phyloP scores from a whole-genome alignment of 202 grass and related monocot genomes.

The Bolboschoenoplectus hybrid region DNA sequence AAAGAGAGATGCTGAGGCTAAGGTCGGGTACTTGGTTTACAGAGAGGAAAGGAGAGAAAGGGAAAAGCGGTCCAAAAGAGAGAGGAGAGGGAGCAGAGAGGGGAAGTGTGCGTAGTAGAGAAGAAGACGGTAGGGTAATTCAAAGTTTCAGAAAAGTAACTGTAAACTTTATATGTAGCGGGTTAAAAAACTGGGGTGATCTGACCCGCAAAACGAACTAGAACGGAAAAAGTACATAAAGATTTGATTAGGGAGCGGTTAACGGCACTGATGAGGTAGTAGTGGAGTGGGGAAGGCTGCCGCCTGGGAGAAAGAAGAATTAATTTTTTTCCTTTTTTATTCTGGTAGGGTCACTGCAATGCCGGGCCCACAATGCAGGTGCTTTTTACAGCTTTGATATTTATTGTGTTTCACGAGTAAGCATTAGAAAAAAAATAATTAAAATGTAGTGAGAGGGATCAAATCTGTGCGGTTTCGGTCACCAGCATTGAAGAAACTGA shows the following conservation, averaged over 20 bases:
- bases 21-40: constrained; percentile 8
- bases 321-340: constrained; percentile 24
- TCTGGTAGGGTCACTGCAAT: background rate
- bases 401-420: constrained; percentile 21
- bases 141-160: background rate
- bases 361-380: background rate
- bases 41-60: constrained; percentile 24
- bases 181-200: background rate
- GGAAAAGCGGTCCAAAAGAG: constrained; percentile 26
- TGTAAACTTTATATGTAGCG: constrained; percentile 11
- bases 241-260: constrained; percentile 14
- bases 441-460: background rate
- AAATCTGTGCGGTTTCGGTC: constrained; percentile 21
- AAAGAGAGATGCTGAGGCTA: constrained; percentile 13
- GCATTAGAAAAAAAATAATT: background rate
- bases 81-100: background rate
- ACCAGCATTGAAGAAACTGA: constrained; percentile 38
- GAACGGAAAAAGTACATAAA: background rate
- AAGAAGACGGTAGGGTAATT: constrained; percentile 32
- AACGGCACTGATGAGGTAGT: constrained; percentile 29
- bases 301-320: constrained; percentile 9
- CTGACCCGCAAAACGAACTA: background rate
- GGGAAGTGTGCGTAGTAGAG: constrained; percentile 39
- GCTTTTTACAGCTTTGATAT: constrained; percentile 7
- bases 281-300: constrained; percentile 26